Evolutionary conservation across 805 yeast species (phyloP).

Genomic region (Hermanozyma aechmeae): DNA sequence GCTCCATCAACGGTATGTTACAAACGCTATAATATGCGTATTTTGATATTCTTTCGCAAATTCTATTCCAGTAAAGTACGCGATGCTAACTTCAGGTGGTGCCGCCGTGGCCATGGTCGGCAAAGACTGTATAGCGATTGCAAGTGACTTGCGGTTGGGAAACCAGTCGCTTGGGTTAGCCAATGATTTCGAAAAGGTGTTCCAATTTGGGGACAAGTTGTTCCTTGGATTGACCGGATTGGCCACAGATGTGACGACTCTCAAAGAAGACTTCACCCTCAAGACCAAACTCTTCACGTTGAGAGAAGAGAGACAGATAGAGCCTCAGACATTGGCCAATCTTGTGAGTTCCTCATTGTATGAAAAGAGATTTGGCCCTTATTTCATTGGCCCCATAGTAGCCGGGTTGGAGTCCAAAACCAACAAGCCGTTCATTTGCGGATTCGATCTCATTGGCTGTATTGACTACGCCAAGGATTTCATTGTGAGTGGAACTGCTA

Average conservation of each 20-base stretch:
- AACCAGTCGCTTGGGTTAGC: conserved; percentile 88
- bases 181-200: conserved; percentile 87
- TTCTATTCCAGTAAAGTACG: conserved; percentile 1
- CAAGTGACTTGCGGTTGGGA: conserved; percentile 90
- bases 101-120: conserved; percentile 98
- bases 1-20: conserved; percentile 59
- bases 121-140: conserved; percentile 96
- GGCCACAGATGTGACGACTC: conserved; percentile 88
- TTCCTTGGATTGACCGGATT: conserved; percentile 90
- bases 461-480: conserved; percentile 92
- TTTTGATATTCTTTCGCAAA: not conserved
- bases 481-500: conserved; percentile 90
- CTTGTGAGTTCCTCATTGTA: conserved; percentile 84
- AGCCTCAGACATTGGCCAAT: conserved; percentile 90
- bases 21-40: conserved; percentile 1
- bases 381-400: conserved; percentile 92
- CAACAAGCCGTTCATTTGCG: conserved; percentile 82
- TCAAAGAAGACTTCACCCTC: conserved; percentile 70
- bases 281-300: conserved; percentile 84
- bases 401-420: conserved; percentile 87
- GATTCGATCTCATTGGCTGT: conserved; percentile 94
- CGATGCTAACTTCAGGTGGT: conserved; percentile 52
- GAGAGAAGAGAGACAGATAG: conserved; percentile 84
- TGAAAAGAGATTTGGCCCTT: conserved; percentile 91
- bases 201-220: conserved; percentile 70